phyloP scores from a whole-genome alignment of 345 rosid species.

The Pelargonium nanum region DNA sequence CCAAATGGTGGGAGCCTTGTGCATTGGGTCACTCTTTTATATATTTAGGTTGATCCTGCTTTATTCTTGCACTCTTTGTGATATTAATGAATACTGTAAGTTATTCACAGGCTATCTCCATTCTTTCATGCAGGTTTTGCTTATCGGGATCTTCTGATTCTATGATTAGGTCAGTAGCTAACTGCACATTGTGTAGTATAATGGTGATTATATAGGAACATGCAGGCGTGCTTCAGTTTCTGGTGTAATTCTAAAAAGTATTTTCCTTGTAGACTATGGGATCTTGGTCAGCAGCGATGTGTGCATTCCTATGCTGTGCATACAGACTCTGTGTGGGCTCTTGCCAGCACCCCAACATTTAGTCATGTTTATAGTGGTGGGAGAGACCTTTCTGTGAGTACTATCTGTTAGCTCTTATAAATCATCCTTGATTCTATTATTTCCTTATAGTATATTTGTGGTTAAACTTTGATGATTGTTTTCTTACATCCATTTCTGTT shows the following conservation, averaged over 20 bases:
- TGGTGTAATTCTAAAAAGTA: neutral
- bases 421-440: neutral
- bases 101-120: constrained; percentile 1
- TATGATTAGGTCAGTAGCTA: constrained; percentile 72
- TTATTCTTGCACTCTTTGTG: neutral
- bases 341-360: constrained; percentile 90
- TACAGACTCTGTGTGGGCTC: constrained; percentile 99
- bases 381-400: constrained; percentile 90
- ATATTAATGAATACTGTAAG: neutral
- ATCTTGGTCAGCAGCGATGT: constrained; percentile 98
- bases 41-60: no score
- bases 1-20: no score
- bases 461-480: constrained; percentile 4
- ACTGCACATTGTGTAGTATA: neutral
- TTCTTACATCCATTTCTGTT: constrained; percentile 3
- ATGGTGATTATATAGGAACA: neutral
- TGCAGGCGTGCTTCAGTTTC: neutral
- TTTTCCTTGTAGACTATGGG: constrained; percentile 70
- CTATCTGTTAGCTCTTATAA: neutral
- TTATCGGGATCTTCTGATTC: constrained; percentile 98
- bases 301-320: constrained; percentile 98
- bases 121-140: constrained; percentile 58
- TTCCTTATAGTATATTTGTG: constrained; percentile 3
- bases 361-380: constrained; percentile 99
- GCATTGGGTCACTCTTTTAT: no score